Percentiles rank a stretch among this genome's conserved stretches.
Conservation (phyloP, 352 stramenopile genomes). For the Phytophthora ramorum region DNA sequence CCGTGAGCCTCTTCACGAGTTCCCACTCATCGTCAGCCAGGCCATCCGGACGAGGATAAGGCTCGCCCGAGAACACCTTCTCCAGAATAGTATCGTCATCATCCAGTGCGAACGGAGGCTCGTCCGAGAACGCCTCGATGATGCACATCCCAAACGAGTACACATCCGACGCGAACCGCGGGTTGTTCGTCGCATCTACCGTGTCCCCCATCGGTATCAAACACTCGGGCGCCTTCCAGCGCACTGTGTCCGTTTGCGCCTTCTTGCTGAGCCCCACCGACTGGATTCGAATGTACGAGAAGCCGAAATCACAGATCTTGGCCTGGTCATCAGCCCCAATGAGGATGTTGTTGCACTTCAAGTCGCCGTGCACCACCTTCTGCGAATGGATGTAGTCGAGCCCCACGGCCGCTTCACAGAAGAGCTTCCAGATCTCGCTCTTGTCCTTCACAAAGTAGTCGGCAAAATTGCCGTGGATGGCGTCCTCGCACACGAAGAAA, state of each 20-base stretch:
- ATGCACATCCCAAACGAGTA: slow-evolving; percentile 55
- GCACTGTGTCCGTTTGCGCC: slow-evolving; percentile 27
- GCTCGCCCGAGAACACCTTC: slow-evolving; percentile 19
- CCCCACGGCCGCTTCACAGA: slow-evolving; percentile 49
- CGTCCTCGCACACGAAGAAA: slow-evolving; percentile 50
- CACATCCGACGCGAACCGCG: slow-evolving; percentile 47
- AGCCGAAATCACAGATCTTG: slow-evolving; percentile 55
- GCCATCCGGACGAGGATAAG: slow-evolving; percentile 26
- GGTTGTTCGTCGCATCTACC: slow-evolving; percentile 26
- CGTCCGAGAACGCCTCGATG: slow-evolving; percentile 36
- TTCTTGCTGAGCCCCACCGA: slow-evolving; percentile 40
- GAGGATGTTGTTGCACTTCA: slow-evolving; percentile 89
- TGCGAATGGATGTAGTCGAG: slow-evolving; percentile 77
- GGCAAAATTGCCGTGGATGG: slow-evolving; percentile 32
- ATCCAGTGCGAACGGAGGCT: slow-evolving; percentile 31
- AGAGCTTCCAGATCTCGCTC: slow-evolving; percentile 33
- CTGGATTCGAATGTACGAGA: slow-evolving; percentile 40
- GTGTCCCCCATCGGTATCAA: slow-evolving; percentile 25
- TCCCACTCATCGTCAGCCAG: slow-evolving; percentile 34
- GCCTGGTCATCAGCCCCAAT: slow-evolving; percentile 45
- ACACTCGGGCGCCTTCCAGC: slow-evolving; percentile 49
- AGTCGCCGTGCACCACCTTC: slow-evolving; percentile 81
- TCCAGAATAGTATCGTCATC: slow-evolving; percentile 39
- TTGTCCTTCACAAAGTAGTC: slow-evolving; percentile 36
- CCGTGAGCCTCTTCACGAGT: slow-evolving; percentile 23